Conservation (phyloP, 805 yeast genomes). For the Saccharomycopsis sp. region DNA sequence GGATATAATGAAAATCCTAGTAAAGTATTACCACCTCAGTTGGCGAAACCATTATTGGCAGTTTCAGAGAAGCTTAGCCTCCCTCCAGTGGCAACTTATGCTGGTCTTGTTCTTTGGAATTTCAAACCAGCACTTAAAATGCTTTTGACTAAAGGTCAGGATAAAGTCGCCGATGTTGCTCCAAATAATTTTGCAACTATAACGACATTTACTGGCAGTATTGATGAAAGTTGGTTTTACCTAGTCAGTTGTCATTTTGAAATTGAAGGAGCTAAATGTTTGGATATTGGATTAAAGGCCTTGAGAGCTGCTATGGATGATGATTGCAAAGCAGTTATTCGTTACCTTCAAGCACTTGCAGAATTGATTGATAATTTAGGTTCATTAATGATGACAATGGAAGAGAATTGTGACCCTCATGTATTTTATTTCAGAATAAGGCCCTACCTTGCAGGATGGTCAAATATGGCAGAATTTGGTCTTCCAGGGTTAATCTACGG, state of each 20-base stretch:
- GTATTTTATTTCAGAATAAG: constrained; percentile 79
- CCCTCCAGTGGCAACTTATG: constrained; percentile 85
- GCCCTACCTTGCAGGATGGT: constrained; percentile 93
- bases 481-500: constrained; percentile 74
- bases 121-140: constrained; percentile 54
- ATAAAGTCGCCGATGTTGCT: constrained; percentile 35
- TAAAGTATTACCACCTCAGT: constrained; percentile 55
- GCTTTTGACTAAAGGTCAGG: constrained; percentile 20
- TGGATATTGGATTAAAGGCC: constrained; percentile 62
- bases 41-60: constrained; percentile 64
- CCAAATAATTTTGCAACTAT: constrained; percentile 70
- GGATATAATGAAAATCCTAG: constrained; percentile 52
- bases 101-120: constrained; percentile 86
- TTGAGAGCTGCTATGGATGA: constrained; percentile 46
- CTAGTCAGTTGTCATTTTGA: constrained; percentile 84
- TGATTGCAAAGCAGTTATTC: constrained; percentile 35
- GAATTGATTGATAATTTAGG: constrained; percentile 70
- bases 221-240: constrained; percentile 93
- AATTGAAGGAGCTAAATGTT: constrained; percentile 66
- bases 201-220: constrained; percentile 81
- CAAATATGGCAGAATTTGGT: constrained; percentile 83
- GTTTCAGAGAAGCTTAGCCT: constrained; percentile 55
- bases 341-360: constrained; percentile 56
- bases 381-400: constrained; percentile 69
- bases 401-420: constrained; percentile 93